Percentiles rank a stretch among this genome's conserved stretches.
phyloP scores from a whole-genome alignment of 1,284 basidiomycete species.

The Microbotryum violaceum region DNA sequence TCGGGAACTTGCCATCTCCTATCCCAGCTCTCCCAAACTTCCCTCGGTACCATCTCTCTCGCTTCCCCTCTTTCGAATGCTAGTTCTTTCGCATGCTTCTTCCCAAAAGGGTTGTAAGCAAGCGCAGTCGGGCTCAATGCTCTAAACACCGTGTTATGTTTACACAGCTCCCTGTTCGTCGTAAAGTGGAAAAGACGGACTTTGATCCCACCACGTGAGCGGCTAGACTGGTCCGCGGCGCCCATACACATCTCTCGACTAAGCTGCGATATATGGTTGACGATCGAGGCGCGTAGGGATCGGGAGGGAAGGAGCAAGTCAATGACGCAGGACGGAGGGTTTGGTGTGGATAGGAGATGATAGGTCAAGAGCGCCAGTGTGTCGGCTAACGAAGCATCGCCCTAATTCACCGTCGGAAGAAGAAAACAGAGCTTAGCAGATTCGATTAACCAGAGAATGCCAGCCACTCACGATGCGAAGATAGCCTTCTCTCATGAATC shows the following conservation, averaged over 20 bases:
- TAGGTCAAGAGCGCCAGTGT: conserved; percentile 38
- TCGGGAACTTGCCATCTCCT: conserved; percentile 9
- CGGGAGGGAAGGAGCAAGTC: conserved; percentile 79
- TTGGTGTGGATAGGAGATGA: conserved; percentile 45
- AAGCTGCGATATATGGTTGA: conserved; percentile 50
- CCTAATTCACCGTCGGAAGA: conserved; percentile 38
- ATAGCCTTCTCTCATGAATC: conserved; percentile 66
- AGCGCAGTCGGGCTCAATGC: background rate
- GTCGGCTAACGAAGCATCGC: conserved; percentile 63
- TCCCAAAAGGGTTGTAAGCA: conserved; percentile 60
- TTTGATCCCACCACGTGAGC: background rate
- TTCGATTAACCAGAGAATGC: background rate
- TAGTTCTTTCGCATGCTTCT: conserved; percentile 36
- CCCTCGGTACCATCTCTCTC: conserved; percentile 19
- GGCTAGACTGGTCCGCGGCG: background rate
- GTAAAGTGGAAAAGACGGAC: conserved; percentile 56
- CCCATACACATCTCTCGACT: background rate
- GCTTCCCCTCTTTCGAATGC: background rate
- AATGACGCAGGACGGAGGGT: conserved; percentile 62
- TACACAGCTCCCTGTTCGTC: conserved; percentile 64
- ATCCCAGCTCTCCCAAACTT: conserved; percentile 11
- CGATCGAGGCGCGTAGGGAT: conserved; percentile 59
- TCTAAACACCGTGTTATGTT: conserved; percentile 49
- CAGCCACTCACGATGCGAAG: conserved; percentile 50
- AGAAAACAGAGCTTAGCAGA: background rate